Percentiles rank a stretch among this genome's conserved stretches.
Evolutionary conservation across 441 rosid genomes (phyloP).

Genomic region (Jatropha podagrica): DNA sequence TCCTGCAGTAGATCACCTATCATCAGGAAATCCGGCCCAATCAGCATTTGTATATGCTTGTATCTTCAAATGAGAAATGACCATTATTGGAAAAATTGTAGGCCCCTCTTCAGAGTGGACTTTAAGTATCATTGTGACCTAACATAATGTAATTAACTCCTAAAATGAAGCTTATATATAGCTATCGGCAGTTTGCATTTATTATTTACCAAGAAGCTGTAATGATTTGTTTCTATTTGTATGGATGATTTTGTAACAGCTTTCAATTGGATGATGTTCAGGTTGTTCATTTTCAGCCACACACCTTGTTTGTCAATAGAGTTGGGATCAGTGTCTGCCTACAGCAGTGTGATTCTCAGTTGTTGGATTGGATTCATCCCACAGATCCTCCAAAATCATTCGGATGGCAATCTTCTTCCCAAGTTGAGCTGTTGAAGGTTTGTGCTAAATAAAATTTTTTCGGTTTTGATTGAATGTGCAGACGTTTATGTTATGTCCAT

Average conservation of each 20-base stretch:
- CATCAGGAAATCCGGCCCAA: background rate
- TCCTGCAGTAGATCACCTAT: background rate
- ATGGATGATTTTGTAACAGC: slow-evolving; percentile 9
- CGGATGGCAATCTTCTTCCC: slow-evolving; percentile 73
- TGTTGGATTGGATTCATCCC: slow-evolving; percentile 84
- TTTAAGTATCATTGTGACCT: too few species aligned
- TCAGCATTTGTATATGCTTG: background rate
- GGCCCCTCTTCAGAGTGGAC: too few species aligned
- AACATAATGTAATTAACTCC: too few species aligned
- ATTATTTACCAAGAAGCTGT: background rate
- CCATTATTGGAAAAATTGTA: too few species aligned
- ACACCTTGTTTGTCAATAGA: slow-evolving; percentile 84
- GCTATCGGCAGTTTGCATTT: background rate
- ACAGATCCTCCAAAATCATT: slow-evolving; percentile 84
- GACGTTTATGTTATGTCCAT: slow-evolving; percentile 8
- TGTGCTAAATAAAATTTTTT: slow-evolving; percentile 16
- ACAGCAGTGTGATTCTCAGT: slow-evolving; percentile 85
- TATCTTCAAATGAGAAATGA: background rate
- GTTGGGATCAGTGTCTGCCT: slow-evolving; percentile 75
- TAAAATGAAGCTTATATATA: too few species aligned
- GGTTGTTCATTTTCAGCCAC: slow-evolving; percentile 95
- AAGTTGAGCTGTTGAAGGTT: slow-evolving; percentile 72
- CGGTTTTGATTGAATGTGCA: background rate
- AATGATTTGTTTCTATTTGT: slow-evolving; percentile 1
- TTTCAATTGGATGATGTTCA: slow-evolving; percentile 40